A percentile compares a stretch with the other conserved stretches of the same genome.
Conservation (phyloP, 2,329 filamentous ascomycete species). For the Epichloe sibirici region DNA sequence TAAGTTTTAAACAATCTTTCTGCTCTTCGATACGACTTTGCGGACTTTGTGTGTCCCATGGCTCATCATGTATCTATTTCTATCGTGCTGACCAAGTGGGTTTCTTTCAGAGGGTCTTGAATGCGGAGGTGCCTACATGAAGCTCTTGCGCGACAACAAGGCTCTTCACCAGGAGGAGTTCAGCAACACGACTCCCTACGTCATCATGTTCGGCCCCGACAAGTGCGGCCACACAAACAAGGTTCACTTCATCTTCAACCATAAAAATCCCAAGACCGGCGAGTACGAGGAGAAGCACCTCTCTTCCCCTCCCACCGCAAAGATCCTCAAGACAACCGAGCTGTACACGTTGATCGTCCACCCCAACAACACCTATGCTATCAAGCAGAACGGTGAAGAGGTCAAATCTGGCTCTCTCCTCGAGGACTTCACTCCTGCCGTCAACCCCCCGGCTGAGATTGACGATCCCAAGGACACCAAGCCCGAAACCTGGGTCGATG, state of each 20-base stretch:
- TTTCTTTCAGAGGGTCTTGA: slow-evolving; percentile 67
- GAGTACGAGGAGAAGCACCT: slow-evolving; percentile 99
- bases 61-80: slow-evolving; percentile 4
- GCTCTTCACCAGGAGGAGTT: slow-evolving; percentile 96
- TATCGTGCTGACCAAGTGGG: background rate
- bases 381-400: slow-evolving; percentile 81
- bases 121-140: slow-evolving; percentile 97
- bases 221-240: slow-evolving; percentile 99
- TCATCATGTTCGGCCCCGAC: slow-evolving; percentile 99
- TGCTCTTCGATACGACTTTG: too few species aligned
- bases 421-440: slow-evolving; percentile 84
- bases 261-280: slow-evolving; percentile 99
- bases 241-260: slow-evolving; percentile 97
- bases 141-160: slow-evolving; percentile 96
- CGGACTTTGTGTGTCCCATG: too few species aligned
- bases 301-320: slow-evolving; percentile 67
- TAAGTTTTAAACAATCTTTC: slow-evolving; percentile 31
- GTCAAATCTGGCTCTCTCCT: slow-evolving; percentile 84
- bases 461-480: slow-evolving; percentile 89
- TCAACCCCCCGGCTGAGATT: slow-evolving; percentile 92
- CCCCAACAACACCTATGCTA: slow-evolving; percentile 89
- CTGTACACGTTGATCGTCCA: slow-evolving; percentile 96
- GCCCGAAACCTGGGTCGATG: slow-evolving; percentile 92
- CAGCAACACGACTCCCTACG: slow-evolving; percentile 91
- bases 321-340: slow-evolving; percentile 81